These are phyloP conservation scores for Pezicula neosporulosa DNA, from an alignment of 2,329 filamentous ascomycete species.

Conservation along the genomic window DNA sequence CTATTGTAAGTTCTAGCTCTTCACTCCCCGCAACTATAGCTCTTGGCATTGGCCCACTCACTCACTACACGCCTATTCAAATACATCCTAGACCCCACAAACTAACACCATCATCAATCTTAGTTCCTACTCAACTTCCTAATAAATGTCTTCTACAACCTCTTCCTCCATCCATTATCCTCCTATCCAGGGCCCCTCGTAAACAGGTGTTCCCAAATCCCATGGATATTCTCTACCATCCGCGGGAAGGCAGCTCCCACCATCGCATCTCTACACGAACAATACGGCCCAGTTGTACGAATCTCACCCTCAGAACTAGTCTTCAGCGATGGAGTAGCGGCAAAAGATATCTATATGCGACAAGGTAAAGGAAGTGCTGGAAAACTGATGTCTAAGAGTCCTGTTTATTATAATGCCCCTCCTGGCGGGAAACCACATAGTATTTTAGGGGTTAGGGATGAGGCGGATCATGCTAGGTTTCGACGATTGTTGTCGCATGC, in stretches of 20 bases:
- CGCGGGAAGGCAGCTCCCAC: neutral
- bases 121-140: neutral
- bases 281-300: neutral
- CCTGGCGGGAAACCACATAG: neutral
- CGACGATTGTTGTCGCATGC: neutral
- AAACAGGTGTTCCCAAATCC: neutral
- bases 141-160: constrained; percentile 4
- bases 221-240: neutral
- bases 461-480: neutral
- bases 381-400: neutral
- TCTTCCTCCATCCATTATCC: constrained; percentile 5
- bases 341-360: neutral
- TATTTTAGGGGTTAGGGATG: neutral
- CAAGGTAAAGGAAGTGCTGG: too few relatives aligned
- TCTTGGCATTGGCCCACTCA: too few relatives aligned
- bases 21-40: too few relatives aligned
- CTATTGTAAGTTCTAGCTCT: too few relatives aligned
- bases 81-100: too few relatives aligned
- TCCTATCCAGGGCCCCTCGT: constrained; percentile 4
- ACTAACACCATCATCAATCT: too few relatives aligned
- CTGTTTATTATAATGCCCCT: neutral
- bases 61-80: too few relatives aligned
- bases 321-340: neutral
- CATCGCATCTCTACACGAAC: neutral
- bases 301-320: neutral